Base-by-base conservation (phyloP, 1,284 basidiomycete species). In the Baeospora myosura region DNA sequence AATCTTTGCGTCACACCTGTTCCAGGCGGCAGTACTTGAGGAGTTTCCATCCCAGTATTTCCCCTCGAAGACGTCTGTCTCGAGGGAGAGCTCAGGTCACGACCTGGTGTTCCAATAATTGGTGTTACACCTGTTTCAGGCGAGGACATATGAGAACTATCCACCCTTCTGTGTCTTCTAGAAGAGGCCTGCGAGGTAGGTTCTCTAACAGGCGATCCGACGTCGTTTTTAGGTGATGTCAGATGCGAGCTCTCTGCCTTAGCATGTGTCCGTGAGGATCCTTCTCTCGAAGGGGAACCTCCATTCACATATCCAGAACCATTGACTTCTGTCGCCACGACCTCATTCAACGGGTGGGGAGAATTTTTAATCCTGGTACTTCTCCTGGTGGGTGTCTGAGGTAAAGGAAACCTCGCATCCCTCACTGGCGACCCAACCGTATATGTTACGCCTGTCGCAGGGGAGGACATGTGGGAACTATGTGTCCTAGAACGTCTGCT, bases 381-480 rank as follows among this genome's bases (percentile, higher is more conserved):
- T n/a, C n/a, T n/a, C n/a, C n/a, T n/a, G n/a, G n/a, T n/a, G n/a
- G n/a, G n/a, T n/a, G n/a, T n/a, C n/a, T n/a, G n/a, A 17, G 12
- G 29, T 2, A 44, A 25, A 22, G 45, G 45, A 10, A 42, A 47
- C 16, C 43, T 34, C 12, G n/a, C 22, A 11, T 7, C 12, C 29
- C 8, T 16, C 12, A 34, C 12, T 22, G 40, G 36, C 41, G 43
- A 22, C 18, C n/a, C 28, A 10, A 44, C 38, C 6, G 39, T 25
- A 23, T 43, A 40, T 4, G 45, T 49, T 26, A 45, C 30, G 40
- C 41, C 38, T 28, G 44, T 45, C 2, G 39, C 32, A 30, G 47
- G 44, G 14, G 46, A 45, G 5, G 46, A 45, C 17, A 22, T 28
- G 11, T 6, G 23, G 12, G 16, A 37, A 14, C 10, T 5, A n/a